phyloP scores from a whole-genome alignment of 768 basidiomycete genomes.

The Boletus vermiculosoides region DNA sequence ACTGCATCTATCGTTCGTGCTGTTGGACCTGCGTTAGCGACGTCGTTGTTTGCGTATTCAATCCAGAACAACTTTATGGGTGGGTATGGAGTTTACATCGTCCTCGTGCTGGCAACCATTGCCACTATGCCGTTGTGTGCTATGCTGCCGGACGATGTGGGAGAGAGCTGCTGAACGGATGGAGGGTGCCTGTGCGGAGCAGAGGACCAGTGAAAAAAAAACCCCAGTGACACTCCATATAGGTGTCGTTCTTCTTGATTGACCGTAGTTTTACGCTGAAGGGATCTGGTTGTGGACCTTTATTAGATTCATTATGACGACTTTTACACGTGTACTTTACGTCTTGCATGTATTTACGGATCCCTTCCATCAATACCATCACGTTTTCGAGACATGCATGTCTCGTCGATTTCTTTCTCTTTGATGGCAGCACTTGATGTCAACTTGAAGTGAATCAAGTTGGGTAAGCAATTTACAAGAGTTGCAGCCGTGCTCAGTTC shows the following conservation, averaged over 20 bases:
- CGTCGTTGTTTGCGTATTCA: conserved; percentile 40
- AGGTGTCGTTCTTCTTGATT: conserved; percentile 15
- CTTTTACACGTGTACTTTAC: conserved; percentile 19
- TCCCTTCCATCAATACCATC: conserved; percentile 19
- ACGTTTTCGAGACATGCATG: conserved; percentile 5
- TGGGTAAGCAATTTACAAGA: background rate
- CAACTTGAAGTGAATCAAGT: background rate
- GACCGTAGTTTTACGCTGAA: conserved; percentile 3
- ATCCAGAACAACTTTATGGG: conserved; percentile 35
- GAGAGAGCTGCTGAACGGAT: conserved; percentile 15
- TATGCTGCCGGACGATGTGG: conserved; percentile 23
- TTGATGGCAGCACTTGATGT: background rate
- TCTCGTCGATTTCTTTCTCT: background rate
- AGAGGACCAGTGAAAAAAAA: background rate
- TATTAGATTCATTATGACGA: conserved; percentile 1
- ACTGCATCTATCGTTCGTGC: conserved; percentile 33
- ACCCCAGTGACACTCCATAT: background rate
- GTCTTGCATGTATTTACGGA: conserved; percentile 24
- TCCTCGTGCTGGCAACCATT: conserved; percentile 21
- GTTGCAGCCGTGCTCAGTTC: background rate
- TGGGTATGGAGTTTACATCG: conserved; percentile 36
- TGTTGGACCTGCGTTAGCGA: conserved; percentile 32
- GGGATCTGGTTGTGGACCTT: background rate
- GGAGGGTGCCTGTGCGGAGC: background rate
- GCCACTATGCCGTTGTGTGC: conserved; percentile 19